These are phyloP conservation scores for Xerocomus minutiporus DNA, from an alignment of 1,284 basidiomycete genomes.

Conservation along the genomic window DNA sequence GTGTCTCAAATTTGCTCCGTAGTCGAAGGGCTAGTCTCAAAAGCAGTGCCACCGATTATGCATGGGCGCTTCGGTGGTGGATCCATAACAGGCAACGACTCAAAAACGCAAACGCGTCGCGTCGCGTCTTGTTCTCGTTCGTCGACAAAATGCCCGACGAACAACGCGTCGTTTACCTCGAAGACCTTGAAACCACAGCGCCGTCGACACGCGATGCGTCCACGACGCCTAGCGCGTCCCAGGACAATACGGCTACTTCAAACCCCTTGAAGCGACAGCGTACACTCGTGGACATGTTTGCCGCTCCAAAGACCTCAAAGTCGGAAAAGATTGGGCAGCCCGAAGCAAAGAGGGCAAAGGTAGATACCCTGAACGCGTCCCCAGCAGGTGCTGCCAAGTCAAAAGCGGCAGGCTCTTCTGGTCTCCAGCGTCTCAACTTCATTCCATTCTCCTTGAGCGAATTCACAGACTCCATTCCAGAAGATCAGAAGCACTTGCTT, in stretches of 20 bases:
- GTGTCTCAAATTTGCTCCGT: not conserved
- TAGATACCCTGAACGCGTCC: conserved; percentile 15
- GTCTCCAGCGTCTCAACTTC: conserved; percentile 52
- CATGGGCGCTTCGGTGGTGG: not conserved
- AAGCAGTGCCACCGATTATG: conserved; percentile 1
- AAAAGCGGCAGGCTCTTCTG: conserved; percentile 16
- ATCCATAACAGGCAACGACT: conserved; percentile 18
- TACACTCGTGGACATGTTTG: conserved; percentile 62
- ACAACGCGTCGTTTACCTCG: conserved; percentile 47
- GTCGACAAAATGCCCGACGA: conserved; percentile 34
- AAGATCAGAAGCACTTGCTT: conserved; percentile 56
- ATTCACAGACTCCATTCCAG: conserved; percentile 52
- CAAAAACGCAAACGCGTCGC: conserved; percentile 5
- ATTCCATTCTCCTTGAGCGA: conserved; percentile 63
- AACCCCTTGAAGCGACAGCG: conserved; percentile 55
- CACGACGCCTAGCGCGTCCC: conserved; percentile 15
- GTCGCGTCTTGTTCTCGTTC: conserved; percentile 13
- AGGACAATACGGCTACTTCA: conserved; percentile 20
- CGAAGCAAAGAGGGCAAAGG: conserved; percentile 42
- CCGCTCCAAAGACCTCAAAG: conserved; percentile 36
- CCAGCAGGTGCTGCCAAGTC: conserved; percentile 19
- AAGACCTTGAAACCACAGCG: conserved; percentile 45
- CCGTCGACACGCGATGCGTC: conserved; percentile 10
- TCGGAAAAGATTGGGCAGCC: conserved; percentile 31
- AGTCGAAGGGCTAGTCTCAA: conserved; percentile 4